phyloP scores from a whole-genome alignment of 495 filamentous ascomycete species.

The Coniosporium apollinis region DNA sequence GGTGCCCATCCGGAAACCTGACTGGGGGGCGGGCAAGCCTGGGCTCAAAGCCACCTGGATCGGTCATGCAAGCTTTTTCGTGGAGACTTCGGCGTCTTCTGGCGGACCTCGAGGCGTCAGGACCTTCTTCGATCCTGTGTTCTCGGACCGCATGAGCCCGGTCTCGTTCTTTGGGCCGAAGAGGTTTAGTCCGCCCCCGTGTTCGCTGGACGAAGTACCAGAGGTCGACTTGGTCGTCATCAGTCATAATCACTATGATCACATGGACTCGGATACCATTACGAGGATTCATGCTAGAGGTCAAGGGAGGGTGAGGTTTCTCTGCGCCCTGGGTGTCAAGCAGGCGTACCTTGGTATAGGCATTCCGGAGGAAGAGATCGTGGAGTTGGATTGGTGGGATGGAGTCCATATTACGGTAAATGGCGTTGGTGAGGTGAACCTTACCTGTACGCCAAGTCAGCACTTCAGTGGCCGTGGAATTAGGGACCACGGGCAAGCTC shows the following conservation, averaged over 20 bases:
- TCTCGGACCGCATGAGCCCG: conserved; percentile 32
- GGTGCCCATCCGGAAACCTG: conserved; percentile 18
- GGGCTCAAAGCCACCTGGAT: conserved; percentile 33
- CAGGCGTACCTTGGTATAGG: conserved; percentile 23
- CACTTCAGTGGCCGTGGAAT: conserved; percentile 27
- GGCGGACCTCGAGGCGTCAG: conserved; percentile 19
- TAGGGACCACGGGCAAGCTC: conserved; percentile 18
- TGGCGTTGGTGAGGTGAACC: conserved; percentile 13
- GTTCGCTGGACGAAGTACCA: conserved; percentile 29
- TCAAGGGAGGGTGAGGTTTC: conserved; percentile 24
- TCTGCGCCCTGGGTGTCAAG: conserved; percentile 27
- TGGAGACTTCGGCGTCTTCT: conserved; percentile 22
- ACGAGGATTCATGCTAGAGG: conserved; percentile 20
- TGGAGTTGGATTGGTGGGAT: conserved; percentile 39
- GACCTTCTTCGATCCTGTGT: conserved; percentile 37
- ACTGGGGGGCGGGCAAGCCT: conserved; percentile 17
- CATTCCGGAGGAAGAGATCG: conserved; percentile 24
- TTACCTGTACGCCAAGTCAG: conserved; percentile 29
- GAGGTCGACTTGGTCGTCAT: conserved; percentile 33
- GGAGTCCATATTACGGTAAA: conserved; percentile 16
- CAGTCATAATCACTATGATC: conserved; percentile 38
- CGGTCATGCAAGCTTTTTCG: conserved; percentile 33
- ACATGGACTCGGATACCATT: conserved; percentile 30
- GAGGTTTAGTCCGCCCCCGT: conserved; percentile 34
- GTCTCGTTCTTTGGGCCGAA: conserved; percentile 30